Base-by-base conservation (phyloP, 2,329 filamentous ascomycete genomes). In the Penicillium nordicum region DNA sequence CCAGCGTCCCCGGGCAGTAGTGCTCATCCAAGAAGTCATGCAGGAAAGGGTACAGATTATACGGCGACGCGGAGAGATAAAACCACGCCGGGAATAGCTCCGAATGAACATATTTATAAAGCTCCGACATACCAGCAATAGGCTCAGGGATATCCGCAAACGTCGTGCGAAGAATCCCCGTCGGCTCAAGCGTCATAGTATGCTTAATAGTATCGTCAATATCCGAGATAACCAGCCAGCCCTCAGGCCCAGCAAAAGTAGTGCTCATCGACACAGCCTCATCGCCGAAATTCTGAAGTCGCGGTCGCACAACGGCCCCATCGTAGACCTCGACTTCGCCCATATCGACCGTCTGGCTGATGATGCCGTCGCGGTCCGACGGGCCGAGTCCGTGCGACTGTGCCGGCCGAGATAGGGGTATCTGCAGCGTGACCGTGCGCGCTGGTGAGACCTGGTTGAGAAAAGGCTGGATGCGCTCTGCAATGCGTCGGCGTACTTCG, bases 191-290 rank as follows among this genome's bases (percentile, higher is more conserved):
- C 0, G 93, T 96, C 72, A 89, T 81, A 0, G 93, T 97, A 63
- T 92, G 79, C 75, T 97, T 97, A 79, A 97, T 96, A 0, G 92
- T 96, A 74, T 97, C 93, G 69, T 97, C 94, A 63, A 97, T 84
- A 67, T 97, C 93, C 38, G 89, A 93, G 61, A 97, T 86, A 12
- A 97, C 77, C 12, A 84, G 85, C 92, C 92, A 97, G 8, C 93
- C 92, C 46, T 88, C 84, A 0, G 88, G 84, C 18, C 84, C 86
- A 0, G 89, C 89, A 67, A 89, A 92, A 18, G 86, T 82, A 0
- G 90, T 96, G 58, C 83, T 82, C 80, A 89, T 86, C 40, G 84
- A 67, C 0, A 87, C 85, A 1, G 52, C 56, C n/a, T 60, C 53
- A 25, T 54, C 59, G 53, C 66, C 41, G 45, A 66, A 72, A 11